Base-by-base conservation (phyloP, 2,329 filamentous ascomycete genomes). In the Kalaharituber pfeilii region DNA sequence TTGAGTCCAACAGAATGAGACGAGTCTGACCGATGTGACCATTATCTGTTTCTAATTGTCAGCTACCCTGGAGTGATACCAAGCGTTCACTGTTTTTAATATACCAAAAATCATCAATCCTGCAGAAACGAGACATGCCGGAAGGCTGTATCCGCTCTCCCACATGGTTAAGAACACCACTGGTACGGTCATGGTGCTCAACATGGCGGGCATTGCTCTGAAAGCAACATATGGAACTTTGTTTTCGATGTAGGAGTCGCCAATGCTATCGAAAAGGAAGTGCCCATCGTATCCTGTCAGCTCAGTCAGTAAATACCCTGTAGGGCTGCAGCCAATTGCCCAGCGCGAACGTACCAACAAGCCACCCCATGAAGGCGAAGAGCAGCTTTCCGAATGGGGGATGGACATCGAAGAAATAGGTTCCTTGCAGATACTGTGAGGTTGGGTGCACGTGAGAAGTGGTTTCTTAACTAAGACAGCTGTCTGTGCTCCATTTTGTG, bases 321-420 rank as follows among this genome's bases (percentile, higher is more conserved):
- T n/a, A 18, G 47, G 15, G 4, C 25, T 50, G 24, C 26, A 30
- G 25, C n/a, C 5, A 13, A 28, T 15, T 8, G 6, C n/a, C n/a
- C n/a, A n/a, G n/a, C n/a, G 27, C 22, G 5, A 27, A 27, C 25
- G 15, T 29, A 50, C 47, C 47, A 52, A 96, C 85, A 53, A 96
- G 77, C 91, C 91, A 98, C 68, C 91, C 91, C 72, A 94, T 87
- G 61, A 95, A 79, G 62, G 88, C 91, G 67, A 96, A 96, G 51
- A 98, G 81, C 57, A 98, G 86, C 75, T 98, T 98, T 70, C 86
- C 91, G 65, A 98, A 93, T 15, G 91, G 91, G 62, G 91, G 91
- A 69, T 98, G 91, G 53, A 98, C 91, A 73, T 98, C 91, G 80
- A 98, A 98, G 76, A 98, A 98, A 74, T 96, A 98, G 59, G 87